These are phyloP conservation scores for Blastobotrys capitulatus DNA, from an alignment of 1,139 yeast genomes.

Conservation along the genomic window DNA sequence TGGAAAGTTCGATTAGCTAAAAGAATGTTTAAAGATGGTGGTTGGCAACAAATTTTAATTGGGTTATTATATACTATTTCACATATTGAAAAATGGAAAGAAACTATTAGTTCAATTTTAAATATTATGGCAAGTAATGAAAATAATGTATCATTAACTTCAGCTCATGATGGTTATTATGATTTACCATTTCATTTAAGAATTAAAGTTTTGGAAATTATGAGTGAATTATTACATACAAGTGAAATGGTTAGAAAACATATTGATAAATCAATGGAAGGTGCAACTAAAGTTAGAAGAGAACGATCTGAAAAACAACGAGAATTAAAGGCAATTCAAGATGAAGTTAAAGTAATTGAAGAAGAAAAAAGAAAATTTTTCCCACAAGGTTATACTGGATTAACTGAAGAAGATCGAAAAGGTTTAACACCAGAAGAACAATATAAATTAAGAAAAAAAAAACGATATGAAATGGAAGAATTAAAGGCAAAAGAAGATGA, in stretches of 20 bases:
- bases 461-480: conserved; percentile 48
- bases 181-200: conserved; percentile 46
- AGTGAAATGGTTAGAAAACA: conserved; percentile 56
- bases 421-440: conserved; percentile 14
- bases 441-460: conserved; percentile 22
- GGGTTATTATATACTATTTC: conserved; percentile 60
- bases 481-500: conserved; percentile 43
- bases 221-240: conserved; percentile 53
- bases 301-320: conserved; percentile 63
- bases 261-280: conserved; percentile 66
- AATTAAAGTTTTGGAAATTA: conserved; percentile 48
- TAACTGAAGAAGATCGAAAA: conserved; percentile 11
- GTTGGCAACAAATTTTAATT: conserved; percentile 73
- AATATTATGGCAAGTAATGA: conserved; percentile 54
- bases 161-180: conserved; percentile 50
- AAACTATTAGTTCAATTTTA: conserved; percentile 43
- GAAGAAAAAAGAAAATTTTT: conserved; percentile 26
- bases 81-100: conserved; percentile 50
- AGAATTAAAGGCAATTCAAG: conserved; percentile 47
- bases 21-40: conserved; percentile 75
- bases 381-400: conserved; percentile 19
- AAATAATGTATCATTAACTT: conserved; percentile 43
- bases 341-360: conserved; percentile 42
- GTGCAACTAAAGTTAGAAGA: conserved; percentile 56
- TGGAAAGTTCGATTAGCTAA: conserved; percentile 78